Conservation (phyloP, 2,329 filamentous ascomycete species). For the Aureobasidium musti region DNA sequence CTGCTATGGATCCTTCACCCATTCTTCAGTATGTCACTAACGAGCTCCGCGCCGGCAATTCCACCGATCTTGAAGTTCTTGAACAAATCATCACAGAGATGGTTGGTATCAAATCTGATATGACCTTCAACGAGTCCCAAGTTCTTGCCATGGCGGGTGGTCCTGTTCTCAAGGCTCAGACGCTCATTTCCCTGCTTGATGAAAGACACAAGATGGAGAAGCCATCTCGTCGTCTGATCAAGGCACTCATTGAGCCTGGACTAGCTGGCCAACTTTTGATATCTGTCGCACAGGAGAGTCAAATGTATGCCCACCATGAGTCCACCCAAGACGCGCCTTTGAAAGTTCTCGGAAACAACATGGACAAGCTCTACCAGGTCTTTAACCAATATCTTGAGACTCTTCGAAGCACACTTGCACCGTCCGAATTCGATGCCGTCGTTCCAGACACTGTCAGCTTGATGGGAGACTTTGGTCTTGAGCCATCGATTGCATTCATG, state of each 20-base stretch:
- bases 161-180: slow-evolving; percentile 74
- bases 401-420: slow-evolving; percentile 74
- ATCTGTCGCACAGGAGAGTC: slow-evolving; percentile 84
- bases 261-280: slow-evolving; percentile 83
- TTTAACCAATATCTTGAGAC: slow-evolving; percentile 88
- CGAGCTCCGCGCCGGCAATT: slow-evolving; percentile 78
- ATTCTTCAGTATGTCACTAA: slow-evolving; percentile 87
- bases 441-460: slow-evolving; percentile 75
- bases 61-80: slow-evolving; percentile 86
- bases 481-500: slow-evolving; percentile 79
- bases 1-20: slow-evolving; percentile 77
- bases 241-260: slow-evolving; percentile 72
- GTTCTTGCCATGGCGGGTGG: slow-evolving; percentile 87
- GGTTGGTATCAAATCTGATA: slow-evolving; percentile 86
- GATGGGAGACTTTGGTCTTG: slow-evolving; percentile 75
- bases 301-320: slow-evolving; percentile 77
- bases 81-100: slow-evolving; percentile 89
- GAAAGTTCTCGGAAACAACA: slow-evolving; percentile 82
- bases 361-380: slow-evolving; percentile 86
- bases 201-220: slow-evolving; percentile 67
- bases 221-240: slow-evolving; percentile 77
- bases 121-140: slow-evolving; percentile 85
- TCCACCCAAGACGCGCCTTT: slow-evolving; percentile 75
- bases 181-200: slow-evolving; percentile 77
- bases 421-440: slow-evolving; percentile 73